Conservation (phyloP, 2,329 filamentous ascomycete species). For the Colletotrichum lindemuthianum region DNA sequence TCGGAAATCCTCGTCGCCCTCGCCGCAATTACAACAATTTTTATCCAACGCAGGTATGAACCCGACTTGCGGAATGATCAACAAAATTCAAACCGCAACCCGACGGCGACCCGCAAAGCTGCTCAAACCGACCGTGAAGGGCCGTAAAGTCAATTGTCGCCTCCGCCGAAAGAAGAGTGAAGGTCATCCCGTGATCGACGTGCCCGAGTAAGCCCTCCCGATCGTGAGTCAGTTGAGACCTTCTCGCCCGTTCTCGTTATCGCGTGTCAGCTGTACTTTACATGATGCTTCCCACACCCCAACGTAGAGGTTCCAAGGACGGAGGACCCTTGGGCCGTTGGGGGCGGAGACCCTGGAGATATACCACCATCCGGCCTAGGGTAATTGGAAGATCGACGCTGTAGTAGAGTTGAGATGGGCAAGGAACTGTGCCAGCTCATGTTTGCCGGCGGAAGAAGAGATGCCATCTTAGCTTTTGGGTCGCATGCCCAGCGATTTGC, state of each 20-base stretch:
- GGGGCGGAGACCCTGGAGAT: neutral
- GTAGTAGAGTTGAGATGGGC: neutral
- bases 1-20: too few relatives aligned
- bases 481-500: slow-evolving; percentile 10
- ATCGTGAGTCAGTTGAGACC: slow-evolving; percentile 30
- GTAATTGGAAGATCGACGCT: neutral
- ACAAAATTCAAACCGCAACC: too few relatives aligned
- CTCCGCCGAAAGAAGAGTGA: too few relatives aligned
- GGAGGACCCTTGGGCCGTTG: neutral
- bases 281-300: slow-evolving; percentile 16
- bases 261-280: slow-evolving; percentile 25
- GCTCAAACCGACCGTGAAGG: too few relatives aligned
- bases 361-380: slow-evolving; percentile 6
- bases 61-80: too few relatives aligned
- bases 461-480: slow-evolving; percentile 17
- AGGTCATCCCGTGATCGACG: neutral
- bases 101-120: too few relatives aligned
- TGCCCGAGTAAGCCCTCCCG: slow-evolving; percentile 6
- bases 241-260: slow-evolving; percentile 5
- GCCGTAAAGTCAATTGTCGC: too few relatives aligned
- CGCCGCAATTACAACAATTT: too few relatives aligned
- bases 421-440: too few relatives aligned
- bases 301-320: slow-evolving; percentile 11
- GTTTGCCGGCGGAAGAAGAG: neutral
- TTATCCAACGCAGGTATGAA: too few relatives aligned